Evolutionary conservation across 2,329 filamentous ascomycete species (phyloP), one percentile per base, ranked within the genome.

Genomic region (Trichoderma gracile): DNA sequence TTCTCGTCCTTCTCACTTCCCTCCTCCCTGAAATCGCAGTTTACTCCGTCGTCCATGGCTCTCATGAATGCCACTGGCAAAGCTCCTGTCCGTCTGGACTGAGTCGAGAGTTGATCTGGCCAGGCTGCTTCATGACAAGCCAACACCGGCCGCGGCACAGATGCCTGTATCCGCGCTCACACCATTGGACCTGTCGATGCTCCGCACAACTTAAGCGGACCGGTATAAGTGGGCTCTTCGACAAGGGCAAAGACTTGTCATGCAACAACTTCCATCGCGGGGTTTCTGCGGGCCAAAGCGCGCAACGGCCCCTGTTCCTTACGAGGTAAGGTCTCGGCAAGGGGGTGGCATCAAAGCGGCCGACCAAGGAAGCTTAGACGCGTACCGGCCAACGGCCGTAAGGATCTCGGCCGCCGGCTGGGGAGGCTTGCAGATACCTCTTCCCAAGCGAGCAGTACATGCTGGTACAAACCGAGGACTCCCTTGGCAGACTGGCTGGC

Each of bases 381-480:
- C 56, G 46, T 49, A 59, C 68, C 67, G 60, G 56, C 66, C 71
- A 72, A 71, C 69, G 71, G 71, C 69, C 69, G 67, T 71, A 73
- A 71, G 66, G 61, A 66, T 66, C 66, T 73, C 70, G 73, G 74
- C 71, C 73, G 73, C 73, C 72, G 73, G 69, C 33, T 58, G 43
- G 12, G 25, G 25, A 52, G 58, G 58, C 45, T 43, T 27, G 52
- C 23, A 61, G 47, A 45, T 19, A 38, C 23, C 47, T 53, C 25
- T 53, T 53, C 55, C 23, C 40, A 58, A 58, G 46, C 42, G 60
- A 63, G 27, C 45, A 23, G 17, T 57, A 42, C 38, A 23, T 45
- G 23, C 21, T 56, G 12, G 23, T 50, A 38, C 33, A 38, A 38
- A 12, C 12, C 33, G 46, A 25, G 9, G 42, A 19, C 23, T 19